These are phyloP conservation scores for Candida methanosorbosa DNA, from an alignment of 805 yeast species.

Conservation along the genomic window DNA sequence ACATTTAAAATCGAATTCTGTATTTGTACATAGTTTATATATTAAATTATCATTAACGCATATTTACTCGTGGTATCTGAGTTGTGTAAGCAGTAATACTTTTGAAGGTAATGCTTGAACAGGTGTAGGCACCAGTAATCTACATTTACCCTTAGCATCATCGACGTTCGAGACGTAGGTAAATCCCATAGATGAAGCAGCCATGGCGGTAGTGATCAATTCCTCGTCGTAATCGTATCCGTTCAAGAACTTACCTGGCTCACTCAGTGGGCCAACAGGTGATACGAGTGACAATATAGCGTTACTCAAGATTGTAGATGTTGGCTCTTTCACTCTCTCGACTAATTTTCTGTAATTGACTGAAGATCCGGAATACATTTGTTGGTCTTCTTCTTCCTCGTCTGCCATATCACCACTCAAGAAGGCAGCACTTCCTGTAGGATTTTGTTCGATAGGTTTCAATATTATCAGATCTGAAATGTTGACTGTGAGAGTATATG, in stretches of 20 bases:
- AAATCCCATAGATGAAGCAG: slow-evolving; percentile 68
- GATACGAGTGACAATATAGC: slow-evolving; percentile 59
- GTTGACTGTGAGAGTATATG: slow-evolving; percentile 75
- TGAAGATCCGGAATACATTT: neutral
- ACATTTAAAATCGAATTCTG: too few species aligned
- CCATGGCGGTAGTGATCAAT: slow-evolving; percentile 34
- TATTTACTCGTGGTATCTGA: slow-evolving; percentile 69
- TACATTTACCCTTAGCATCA: slow-evolving; percentile 60
- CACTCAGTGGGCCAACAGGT: slow-evolving; percentile 17
- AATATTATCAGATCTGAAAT: slow-evolving; percentile 51
- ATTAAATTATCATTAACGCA: too few species aligned
- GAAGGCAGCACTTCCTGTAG: slow-evolving; percentile 10
- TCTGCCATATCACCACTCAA: slow-evolving; percentile 19
- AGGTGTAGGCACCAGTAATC: slow-evolving; percentile 79
- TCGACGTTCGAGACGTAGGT: slow-evolving; percentile 54
- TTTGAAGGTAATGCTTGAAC: slow-evolving; percentile 68
- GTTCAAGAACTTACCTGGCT: slow-evolving; percentile 18
- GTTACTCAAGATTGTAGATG: slow-evolving; percentile 56
- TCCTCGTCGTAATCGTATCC: slow-evolving; percentile 28
- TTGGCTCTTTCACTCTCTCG: slow-evolving; percentile 30
- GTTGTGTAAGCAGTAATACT: slow-evolving; percentile 65
- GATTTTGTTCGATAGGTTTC: slow-evolving; percentile 37
- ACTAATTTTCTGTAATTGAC: slow-evolving; percentile 9
- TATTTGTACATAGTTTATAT: too few species aligned
- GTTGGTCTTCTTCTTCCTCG: slow-evolving; percentile 8